These are phyloP conservation scores for Elongisporangium undulatum DNA, from an alignment of 352 stramenopile genomes.

Conservation along the genomic window DNA sequence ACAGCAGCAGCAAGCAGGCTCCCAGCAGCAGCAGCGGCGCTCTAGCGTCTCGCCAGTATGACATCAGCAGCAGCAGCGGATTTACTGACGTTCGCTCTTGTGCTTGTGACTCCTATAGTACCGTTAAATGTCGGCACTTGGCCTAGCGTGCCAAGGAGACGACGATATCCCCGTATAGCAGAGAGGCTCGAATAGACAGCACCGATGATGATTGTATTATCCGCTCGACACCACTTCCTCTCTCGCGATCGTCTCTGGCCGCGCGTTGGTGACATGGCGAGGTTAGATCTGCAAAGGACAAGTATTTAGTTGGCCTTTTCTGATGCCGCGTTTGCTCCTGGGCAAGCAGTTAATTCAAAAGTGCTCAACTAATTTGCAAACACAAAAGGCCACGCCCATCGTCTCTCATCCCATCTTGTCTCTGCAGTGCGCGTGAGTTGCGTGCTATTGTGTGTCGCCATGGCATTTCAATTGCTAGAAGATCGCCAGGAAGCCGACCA, in stretches of 20 bases:
- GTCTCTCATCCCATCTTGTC: not conserved
- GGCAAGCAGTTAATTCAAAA: not conserved
- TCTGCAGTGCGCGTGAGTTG: too few relatives aligned
- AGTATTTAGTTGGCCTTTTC: not conserved
- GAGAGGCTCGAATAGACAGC: not conserved
- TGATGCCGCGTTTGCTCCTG: not conserved
- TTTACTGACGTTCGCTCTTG: slow-evolving; percentile 1
- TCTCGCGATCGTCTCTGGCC: not conserved
- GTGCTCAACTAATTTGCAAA: not conserved
- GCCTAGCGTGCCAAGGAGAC: not conserved
- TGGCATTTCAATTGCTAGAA: too few relatives aligned
- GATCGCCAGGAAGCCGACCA: too few relatives aligned
- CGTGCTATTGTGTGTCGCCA: too few relatives aligned
- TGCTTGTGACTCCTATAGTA: slow-evolving; percentile 32
- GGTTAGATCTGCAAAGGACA: not conserved
- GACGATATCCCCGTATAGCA: not conserved
- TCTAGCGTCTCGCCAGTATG: not conserved
- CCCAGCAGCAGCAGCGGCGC: not conserved
- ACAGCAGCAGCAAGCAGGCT: not conserved
- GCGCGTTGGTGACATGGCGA: not conserved
- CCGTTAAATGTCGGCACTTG: slow-evolving; percentile 39
- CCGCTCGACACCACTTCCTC: not conserved
- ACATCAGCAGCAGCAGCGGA: not conserved
- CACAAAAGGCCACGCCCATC: not conserved
- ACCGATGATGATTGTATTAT: not conserved